Base-by-base conservation (phyloP, 2,329 filamentous ascomycete species). In the Graphiopsis chlorocephala region DNA sequence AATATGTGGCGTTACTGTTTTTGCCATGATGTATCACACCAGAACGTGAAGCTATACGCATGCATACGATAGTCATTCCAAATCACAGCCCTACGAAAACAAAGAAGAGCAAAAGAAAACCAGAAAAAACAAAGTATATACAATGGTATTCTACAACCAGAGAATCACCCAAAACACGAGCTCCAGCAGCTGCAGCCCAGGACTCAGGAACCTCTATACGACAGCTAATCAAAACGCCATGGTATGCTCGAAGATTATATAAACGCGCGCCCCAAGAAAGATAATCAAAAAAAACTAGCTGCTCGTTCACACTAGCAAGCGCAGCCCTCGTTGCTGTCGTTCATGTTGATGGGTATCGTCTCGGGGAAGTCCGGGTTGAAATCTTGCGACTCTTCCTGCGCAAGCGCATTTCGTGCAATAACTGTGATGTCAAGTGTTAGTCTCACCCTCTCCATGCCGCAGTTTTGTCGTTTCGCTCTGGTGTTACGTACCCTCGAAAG, bases 361-460 rank as follows among this genome's bases (percentile, higher is more conserved):
- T 98, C 95, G 74, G 93, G 92, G 83, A 97, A 99, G 78, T 98
- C 95, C 66, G 93, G 93, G 78, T 91, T 96, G 80, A 96, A 99
- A 79, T 99, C 95, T 77, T 97, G 94, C 1, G 93, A 94, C 80
- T 98, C 95, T 81, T 99, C 95, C 80, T 99, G 95, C 20, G 92
- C 91, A 52, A 99, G 85, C 20, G 95, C 95, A 76, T 97, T 97
- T 75, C 93, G 89, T 71, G 95, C 95, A 78, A 99, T 99, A 56
- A 97, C 95, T 97, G 69, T 38, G 56, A 55, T 8, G 8, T 28
- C 56, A 17, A 12, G 11, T 23, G 68, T 71, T 45, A 70, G 68
- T 64, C 1, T 25, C 7, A 38, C 20, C 8, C 31, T 8, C 23
- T 17, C 3, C 17, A 14, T 23, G 10, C 3, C 8, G 29, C 29